phyloP scores from a whole-genome alignment of 148 eudicot genomes.

The Dysphania ambrosioides region DNA sequence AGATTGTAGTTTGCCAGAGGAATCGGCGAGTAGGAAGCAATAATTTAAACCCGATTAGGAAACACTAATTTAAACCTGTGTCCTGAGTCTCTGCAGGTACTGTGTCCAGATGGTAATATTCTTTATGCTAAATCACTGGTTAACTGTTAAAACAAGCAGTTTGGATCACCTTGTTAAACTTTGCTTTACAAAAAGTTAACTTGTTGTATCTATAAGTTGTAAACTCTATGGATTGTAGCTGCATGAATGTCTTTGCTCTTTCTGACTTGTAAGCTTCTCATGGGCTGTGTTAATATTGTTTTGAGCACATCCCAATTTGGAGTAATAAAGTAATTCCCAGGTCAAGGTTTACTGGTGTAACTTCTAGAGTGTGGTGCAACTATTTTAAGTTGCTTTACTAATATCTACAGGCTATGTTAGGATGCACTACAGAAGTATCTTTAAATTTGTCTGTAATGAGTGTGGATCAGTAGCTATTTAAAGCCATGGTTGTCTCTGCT shows the following conservation, averaged over 20 bases:
- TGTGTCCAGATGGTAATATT: too few relatives aligned
- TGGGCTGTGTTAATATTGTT: neutral
- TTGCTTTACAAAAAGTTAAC: neutral
- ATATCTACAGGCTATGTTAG: neutral
- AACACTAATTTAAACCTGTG: too few relatives aligned
- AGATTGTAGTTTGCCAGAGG: too few relatives aligned
- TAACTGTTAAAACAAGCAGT: neutral
- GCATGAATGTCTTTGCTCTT: neutral
- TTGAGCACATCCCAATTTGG: neutral
- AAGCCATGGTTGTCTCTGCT: neutral
- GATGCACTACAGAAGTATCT: neutral
- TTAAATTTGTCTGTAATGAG: neutral
- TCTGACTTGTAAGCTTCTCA: neutral
- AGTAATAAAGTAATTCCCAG: neutral
- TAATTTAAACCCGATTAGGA: too few relatives aligned
- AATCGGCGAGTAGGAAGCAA: too few relatives aligned
- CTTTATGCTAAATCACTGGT: neutral
- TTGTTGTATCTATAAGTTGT: neutral
- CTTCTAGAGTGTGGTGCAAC: neutral
- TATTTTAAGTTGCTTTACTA: neutral
- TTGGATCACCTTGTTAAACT: slow-evolving; percentile 8
- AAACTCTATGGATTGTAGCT: neutral
- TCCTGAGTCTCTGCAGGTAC: neutral
- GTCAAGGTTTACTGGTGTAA: neutral
- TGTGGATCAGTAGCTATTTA: neutral